Evolutionary conservation across 768 basidiomycete species (phyloP).

Genomic region (Lentinula edodes): DNA sequence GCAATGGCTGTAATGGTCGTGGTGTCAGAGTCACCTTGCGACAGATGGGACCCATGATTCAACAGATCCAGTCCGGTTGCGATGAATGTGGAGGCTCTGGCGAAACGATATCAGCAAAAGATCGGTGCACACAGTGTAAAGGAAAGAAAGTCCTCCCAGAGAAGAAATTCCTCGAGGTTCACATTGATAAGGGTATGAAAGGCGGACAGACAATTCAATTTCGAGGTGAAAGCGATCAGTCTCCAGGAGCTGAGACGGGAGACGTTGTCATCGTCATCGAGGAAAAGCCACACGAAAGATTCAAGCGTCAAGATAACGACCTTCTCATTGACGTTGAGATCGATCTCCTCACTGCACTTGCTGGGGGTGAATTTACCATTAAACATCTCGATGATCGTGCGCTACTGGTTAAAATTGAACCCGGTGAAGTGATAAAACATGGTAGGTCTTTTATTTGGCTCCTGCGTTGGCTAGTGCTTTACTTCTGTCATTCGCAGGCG

Average conservation of each 20-base stretch:
- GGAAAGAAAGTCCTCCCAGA: slow-evolving; percentile 94
- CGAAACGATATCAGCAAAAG: slow-evolving; percentile 90
- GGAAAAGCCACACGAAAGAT: slow-evolving; percentile 85
- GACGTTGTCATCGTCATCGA: slow-evolving; percentile 94
- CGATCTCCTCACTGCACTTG: slow-evolving; percentile 90
- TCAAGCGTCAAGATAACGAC: slow-evolving; percentile 86
- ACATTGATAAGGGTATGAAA: slow-evolving; percentile 98
- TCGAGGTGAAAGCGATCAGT: slow-evolving; percentile 87
- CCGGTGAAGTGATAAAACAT: slow-evolving; percentile 91
- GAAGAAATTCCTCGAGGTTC: slow-evolving; percentile 96
- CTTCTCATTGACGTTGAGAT: slow-evolving; percentile 84
- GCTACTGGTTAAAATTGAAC: slow-evolving; percentile 74
- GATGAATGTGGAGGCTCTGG: slow-evolving; percentile 92
- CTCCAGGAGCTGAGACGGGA: slow-evolving; percentile 83
- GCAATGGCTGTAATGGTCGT: slow-evolving; percentile 76
- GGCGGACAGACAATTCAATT: slow-evolving; percentile 88
- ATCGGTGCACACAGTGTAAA: slow-evolving; percentile 88
- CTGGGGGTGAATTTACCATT: slow-evolving; percentile 85
- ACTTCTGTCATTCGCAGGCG: slow-evolving; percentile 42
- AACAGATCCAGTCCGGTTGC: slow-evolving; percentile 95
- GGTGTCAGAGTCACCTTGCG: slow-evolving; percentile 88
- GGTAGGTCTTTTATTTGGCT: slow-evolving; percentile 45
- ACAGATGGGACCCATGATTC: slow-evolving; percentile 99
- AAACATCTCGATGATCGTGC: slow-evolving; percentile 92
- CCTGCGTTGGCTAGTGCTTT: slow-evolving; percentile 3